Conservation (phyloP, 495 filamentous ascomycete genomes). For the Neurospora sp. region DNA sequence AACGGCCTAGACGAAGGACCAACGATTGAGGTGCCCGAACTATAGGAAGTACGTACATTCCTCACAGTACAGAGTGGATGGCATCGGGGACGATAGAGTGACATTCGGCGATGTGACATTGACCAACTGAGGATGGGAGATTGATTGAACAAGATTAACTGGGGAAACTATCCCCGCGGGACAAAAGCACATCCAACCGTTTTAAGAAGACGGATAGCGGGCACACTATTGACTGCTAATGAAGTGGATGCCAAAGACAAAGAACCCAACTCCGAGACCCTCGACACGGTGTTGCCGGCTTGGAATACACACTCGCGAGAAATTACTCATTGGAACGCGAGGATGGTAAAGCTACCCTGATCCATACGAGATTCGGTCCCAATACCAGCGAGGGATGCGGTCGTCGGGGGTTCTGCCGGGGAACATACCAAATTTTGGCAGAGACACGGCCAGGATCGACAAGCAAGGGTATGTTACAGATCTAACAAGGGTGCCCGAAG, state of each 20-base stretch:
- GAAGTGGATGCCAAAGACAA: neutral
- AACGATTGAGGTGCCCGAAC: neutral
- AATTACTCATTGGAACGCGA: neutral
- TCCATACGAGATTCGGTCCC: neutral
- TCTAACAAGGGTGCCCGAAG: slow-evolving; percentile 15
- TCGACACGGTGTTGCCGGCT: slow-evolving; percentile 2
- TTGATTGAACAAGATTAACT: slow-evolving; percentile 1
- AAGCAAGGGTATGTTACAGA: slow-evolving; percentile 23
- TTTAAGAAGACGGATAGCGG: neutral
- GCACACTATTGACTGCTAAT: neutral
- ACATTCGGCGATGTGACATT: slow-evolving; percentile 7
- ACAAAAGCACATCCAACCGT: neutral
- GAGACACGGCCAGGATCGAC: slow-evolving; percentile 20
- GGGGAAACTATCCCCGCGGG: neutral
- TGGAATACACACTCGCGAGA: slow-evolving; percentile 1
- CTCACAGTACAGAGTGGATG: neutral
- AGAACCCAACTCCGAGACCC: slow-evolving; percentile 1
- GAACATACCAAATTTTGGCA: slow-evolving; percentile 18
- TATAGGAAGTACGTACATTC: slow-evolving; percentile 1
- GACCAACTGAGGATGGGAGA: neutral
- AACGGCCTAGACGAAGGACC: neutral
- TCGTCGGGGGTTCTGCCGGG: neutral
- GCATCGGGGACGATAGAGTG: slow-evolving; percentile 7
- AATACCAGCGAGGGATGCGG: slow-evolving; percentile 17
- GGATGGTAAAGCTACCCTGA: neutral